These are phyloP conservation scores for Penicillium sp. DNA, from an alignment of 2,329 filamentous ascomycete genomes.

Conservation along the genomic window DNA sequence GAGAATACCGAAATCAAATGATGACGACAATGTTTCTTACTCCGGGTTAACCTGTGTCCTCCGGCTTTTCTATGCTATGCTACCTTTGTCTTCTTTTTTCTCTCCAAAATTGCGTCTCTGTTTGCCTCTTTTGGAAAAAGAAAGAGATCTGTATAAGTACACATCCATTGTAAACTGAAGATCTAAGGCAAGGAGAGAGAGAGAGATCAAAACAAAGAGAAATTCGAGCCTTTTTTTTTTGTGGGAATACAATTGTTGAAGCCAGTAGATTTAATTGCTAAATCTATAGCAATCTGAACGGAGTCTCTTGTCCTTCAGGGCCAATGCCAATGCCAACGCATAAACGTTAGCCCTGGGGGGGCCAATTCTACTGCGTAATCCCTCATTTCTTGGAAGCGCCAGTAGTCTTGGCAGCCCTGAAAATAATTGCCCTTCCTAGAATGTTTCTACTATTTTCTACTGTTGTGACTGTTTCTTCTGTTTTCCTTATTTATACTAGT, in stretches of 20 bases:
- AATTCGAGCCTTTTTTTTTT: slow-evolving; percentile 3
- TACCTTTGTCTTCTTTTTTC: slow-evolving; percentile 38
- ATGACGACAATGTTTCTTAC: slow-evolving; percentile 38
- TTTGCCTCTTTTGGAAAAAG: slow-evolving; percentile 16
- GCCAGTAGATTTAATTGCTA: no score
- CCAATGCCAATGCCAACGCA: not conserved
- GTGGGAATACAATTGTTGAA: not conserved
- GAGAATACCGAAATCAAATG: slow-evolving; percentile 37
- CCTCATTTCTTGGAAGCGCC: slow-evolving; percentile 6
- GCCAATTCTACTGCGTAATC: slow-evolving; percentile 9
- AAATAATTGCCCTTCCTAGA: not conserved
- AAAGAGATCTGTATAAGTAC: slow-evolving; percentile 12
- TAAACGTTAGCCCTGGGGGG: not conserved
- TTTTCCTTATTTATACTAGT: slow-evolving; percentile 7
- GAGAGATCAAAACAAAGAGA: slow-evolving; percentile 4
- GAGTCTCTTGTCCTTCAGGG: no score
- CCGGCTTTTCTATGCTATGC: slow-evolving; percentile 38
- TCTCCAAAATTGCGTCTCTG: slow-evolving; percentile 34
- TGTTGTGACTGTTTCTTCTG: not conserved
- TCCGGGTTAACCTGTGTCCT: not conserved
- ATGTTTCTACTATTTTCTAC: not conserved
- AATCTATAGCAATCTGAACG: not conserved
- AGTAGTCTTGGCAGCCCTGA: slow-evolving; percentile 5
- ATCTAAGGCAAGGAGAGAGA: slow-evolving; percentile 6
- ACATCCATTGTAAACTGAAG: slow-evolving; percentile 11